Base-by-base conservation (phyloP, 352 stramenopile genomes). In the Phytophthora uliginosa region DNA sequence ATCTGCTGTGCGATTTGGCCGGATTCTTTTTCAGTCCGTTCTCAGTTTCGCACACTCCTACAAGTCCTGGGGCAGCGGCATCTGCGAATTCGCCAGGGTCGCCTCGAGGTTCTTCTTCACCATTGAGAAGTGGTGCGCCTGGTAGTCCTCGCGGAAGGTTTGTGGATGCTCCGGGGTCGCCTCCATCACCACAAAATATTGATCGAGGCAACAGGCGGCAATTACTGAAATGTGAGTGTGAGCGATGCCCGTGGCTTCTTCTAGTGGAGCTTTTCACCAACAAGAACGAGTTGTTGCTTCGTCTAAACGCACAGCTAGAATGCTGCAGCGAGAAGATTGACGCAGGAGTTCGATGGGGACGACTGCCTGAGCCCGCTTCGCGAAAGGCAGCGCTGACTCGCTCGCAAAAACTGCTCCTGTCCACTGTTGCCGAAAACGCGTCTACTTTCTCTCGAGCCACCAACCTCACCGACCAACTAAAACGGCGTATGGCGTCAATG, bases 281-380 rank as follows among this genome's bases (percentile, higher is more conserved):
- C 54, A 92, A 85, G 61, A 78, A 95, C 50, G 86, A 95, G 54
- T 69, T 95, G 26, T 63, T 95, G n/a, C 67, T 91, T 57, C 83
- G 86, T 6, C 63, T 95, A 15, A 90, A 90, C 60, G 77, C 84
- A 3, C 83, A 91, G 63, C 62, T 95, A 13, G 83, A 93, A 55
- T 87, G 74, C 26, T 95, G 85, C 42, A 88, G 83, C 51, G 84
- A 91, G 48, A 95, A 93, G 59, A 91, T 95, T 56, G 84, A 91
- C 31, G 77, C 83, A 64, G 81, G 92, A 68, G 85, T 95, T 62
- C 79, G 76, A 33, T 95, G 88, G 88, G 88, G 88, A 2, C 76
- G 87, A 38, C 65, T 95, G 7, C 88, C 85, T 9, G 85, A 92
- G 33, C 84, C 89, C 53, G 78, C 82, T 6, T 86, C 82, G 38